Conservation (phyloP, 2,329 filamentous ascomycete genomes). For the Arthrobotrys musiformis region DNA sequence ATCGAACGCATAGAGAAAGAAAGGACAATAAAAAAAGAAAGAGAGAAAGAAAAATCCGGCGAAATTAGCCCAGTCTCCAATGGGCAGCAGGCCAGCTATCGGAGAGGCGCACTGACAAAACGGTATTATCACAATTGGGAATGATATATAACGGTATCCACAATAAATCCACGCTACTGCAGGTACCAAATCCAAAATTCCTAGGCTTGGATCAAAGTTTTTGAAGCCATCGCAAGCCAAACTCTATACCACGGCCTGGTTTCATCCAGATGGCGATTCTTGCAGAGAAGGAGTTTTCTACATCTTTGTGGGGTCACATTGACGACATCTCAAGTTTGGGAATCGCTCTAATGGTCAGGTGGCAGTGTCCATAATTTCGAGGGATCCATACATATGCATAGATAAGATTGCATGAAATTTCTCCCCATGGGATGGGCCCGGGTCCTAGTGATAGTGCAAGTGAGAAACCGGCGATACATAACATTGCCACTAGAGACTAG, state of each 20-base stretch:
- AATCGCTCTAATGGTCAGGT: slow-evolving; percentile 23
- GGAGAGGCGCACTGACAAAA: background rate
- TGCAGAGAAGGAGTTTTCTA: slow-evolving; percentile 13
- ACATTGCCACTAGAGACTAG: background rate
- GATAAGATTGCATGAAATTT: slow-evolving; percentile 46
- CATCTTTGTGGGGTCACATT: slow-evolving; percentile 20
- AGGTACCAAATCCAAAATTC: slow-evolving; percentile 33
- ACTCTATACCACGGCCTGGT: slow-evolving; percentile 1
- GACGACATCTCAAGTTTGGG: slow-evolving; percentile 22
- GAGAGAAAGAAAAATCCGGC: background rate
- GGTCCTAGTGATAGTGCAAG: background rate
- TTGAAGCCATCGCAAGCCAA: background rate
- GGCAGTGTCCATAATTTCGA: slow-evolving; percentile 35
- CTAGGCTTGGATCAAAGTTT: slow-evolving; percentile 14
- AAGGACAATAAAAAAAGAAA: background rate
- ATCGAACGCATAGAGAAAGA: background rate
- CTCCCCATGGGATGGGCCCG: slow-evolving; percentile 11
- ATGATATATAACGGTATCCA: slow-evolving; percentile 13
- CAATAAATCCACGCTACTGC: slow-evolving; percentile 41
- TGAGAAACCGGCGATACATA: background rate
- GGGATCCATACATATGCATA: slow-evolving; percentile 33
- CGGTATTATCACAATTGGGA: background rate
- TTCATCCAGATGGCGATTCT: slow-evolving; percentile 25
- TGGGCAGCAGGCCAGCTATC: background rate
- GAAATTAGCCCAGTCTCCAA: background rate